Conservation (phyloP, 345 rosid genomes). For the Passiflora organensis region DNA sequence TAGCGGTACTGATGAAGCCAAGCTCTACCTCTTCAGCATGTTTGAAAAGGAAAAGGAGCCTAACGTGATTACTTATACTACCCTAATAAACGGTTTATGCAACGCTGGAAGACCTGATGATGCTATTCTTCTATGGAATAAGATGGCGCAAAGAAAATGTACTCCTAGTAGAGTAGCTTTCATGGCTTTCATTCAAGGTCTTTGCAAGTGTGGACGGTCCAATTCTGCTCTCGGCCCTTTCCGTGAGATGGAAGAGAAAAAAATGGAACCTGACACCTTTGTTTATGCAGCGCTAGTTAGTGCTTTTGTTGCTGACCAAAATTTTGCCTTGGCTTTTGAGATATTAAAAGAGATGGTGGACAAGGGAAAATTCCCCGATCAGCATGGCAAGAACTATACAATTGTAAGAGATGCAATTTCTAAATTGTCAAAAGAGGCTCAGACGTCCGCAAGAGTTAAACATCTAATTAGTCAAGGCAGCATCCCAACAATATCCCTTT, state of each 20-base stretch:
- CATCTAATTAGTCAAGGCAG: constrained; percentile 41
- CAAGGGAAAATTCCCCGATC: constrained; percentile 43
- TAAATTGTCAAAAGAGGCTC: constrained; percentile 46
- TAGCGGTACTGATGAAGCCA: constrained; percentile 45
- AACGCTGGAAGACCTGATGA: constrained; percentile 60
- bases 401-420: constrained; percentile 39
- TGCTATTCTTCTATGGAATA: constrained; percentile 65
- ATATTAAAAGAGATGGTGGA: constrained; percentile 54
- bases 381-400: constrained; percentile 40
- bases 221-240: constrained; percentile 50
- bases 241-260: constrained; percentile 53
- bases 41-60: constrained; percentile 48
- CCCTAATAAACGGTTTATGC: constrained; percentile 67
- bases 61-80: constrained; percentile 67
- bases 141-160: constrained; percentile 54
- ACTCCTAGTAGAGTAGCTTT: constrained; percentile 50
- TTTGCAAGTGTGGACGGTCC: constrained; percentile 67
- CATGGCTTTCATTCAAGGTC: constrained; percentile 71
- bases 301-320: constrained; percentile 40
- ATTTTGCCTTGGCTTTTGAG: constrained; percentile 47
- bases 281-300: constrained; percentile 47
- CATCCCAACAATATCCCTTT: constrained; percentile 24
- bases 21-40: constrained; percentile 55
- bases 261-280: constrained; percentile 61
- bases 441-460: constrained; percentile 44